Base-by-base conservation (phyloP, 2,329 filamentous ascomycete species). In the Clathrospora elynae region DNA sequence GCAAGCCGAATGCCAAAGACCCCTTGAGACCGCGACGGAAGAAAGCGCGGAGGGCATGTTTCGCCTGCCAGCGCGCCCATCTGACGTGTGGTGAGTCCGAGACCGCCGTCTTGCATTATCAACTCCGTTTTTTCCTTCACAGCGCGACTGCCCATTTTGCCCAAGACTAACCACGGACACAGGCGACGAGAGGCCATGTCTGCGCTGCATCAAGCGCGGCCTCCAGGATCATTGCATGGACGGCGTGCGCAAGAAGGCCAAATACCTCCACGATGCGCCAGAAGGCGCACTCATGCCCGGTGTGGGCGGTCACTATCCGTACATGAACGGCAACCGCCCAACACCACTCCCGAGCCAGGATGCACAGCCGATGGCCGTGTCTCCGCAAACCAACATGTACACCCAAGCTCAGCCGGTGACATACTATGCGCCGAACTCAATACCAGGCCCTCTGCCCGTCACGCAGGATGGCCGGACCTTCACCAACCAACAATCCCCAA, bases 191-290 rank as follows among this genome's bases (percentile, higher is more conserved):
- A 82, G 93, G 59, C 93, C 93, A 38, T 99, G 93, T 68, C 84
- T 90, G 64, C 81, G 93, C 63, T 99, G 93, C 70, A 90, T 97
- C 59, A 96, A 96, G 72, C 86, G 93, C 60, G 89, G 90, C 31
- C 81, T 97, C 14, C 88, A 90, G 62, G 90, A 96, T 68, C 84
- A 84, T 49, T 99, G 93, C 66, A 90, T 96, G 70, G 93, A 99
- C 67, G 93, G 93, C 39, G 90, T 97, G 36, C 87, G 93, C 52
- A 99, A 99, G 73, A 99, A 97, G 79, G 93, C 93, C 37, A 99
- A 99, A 71, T 99, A 99, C 71, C 87, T 99, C 42, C 91, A 97
- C 66, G 93, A 97, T 78, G 90, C 92, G 17, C 91, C 92, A 23
- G 84, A 90, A 37, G 90, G 95, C 68, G 90, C 90, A 31, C 78